Evolutionary conservation across 805 yeast genomes (phyloP), one percentile per base, ranked within the genome.

Genomic region (Cyberlindnera petersonii): DNA sequence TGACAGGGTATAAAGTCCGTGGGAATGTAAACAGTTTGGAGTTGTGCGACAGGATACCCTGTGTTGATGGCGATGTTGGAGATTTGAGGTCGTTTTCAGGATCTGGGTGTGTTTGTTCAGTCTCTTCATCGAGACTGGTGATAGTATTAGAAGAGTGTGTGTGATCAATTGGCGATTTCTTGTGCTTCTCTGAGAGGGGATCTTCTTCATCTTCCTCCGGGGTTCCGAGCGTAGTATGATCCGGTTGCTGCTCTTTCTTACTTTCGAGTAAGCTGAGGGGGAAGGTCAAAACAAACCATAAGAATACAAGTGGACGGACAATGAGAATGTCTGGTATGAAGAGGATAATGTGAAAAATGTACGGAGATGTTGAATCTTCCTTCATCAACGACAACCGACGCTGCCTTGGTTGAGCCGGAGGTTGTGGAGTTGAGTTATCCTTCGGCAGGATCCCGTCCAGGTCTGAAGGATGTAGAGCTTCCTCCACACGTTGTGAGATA

Each of bases 241-340:
- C n/a, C n/a, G n/a, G n/a, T n/a, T n/a, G n/a, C n/a, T n/a, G n/a
- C n/a, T n/a, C n/a, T n/a, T n/a, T n/a, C n/a, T n/a, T n/a, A n/a
- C n/a, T 49, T 31, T 63, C 67, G 21, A 76, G 52, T 14, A 74
- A 50, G 40, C 68, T 64, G 44, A 79, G 59, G 0, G 89, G 89
- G 50, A 71, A 75, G 2, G 79, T 68, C 6, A 75, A 40, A n/a
- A 80, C 44, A 35, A 63, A 66, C 74, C 84, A 69, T 2, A 71
- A 30, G 33, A 71, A 64, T 5, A 61, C 43, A 13, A 76, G 40
- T 3, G 89, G 88, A 40, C 69, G 70, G n/a, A 74, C 45, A 5
- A 81, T 46, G 6, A 80, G 36, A 28, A 69, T 48, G 44, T 73
- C 69, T 8, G 83, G 81, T 1, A 76, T 34, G 44, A 72, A 77